Evolutionary conservation across 2,329 filamentous ascomycete genomes (phyloP).

Genomic region (Microdochium bolleyi): DNA sequence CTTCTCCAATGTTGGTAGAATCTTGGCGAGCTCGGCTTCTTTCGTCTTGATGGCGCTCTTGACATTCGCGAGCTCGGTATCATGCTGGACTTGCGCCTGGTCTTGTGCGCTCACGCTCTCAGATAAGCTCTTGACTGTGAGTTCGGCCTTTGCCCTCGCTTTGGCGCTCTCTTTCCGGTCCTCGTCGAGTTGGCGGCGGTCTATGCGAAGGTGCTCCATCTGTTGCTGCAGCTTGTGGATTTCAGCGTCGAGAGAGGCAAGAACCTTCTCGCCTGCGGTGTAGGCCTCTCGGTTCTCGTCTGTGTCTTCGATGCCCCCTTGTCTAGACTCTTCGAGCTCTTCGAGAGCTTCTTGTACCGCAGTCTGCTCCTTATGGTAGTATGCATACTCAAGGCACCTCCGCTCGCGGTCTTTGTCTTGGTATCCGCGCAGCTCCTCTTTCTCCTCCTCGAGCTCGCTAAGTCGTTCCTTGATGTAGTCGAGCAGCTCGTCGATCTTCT

Average conservation of each 20-base stretch:
- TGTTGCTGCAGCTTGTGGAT: conserved; percentile 76
- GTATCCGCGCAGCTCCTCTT: conserved; percentile 87
- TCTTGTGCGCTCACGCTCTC: conserved; percentile 76
- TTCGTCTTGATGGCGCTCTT: conserved; percentile 67
- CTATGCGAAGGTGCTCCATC: conserved; percentile 75
- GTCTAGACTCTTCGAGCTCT: conserved; percentile 72
- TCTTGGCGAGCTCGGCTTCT: conserved; percentile 64
- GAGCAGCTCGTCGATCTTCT: conserved; percentile 89
- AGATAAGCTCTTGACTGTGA: conserved; percentile 74
- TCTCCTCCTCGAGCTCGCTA: conserved; percentile 88
- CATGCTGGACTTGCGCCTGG: conserved; percentile 62
- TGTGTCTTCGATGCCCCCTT: conserved; percentile 75
- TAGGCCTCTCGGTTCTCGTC: conserved; percentile 75
- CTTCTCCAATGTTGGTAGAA: conserved; percentile 71
- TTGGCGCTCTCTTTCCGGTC: conserved; percentile 80
- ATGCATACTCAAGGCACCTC: conserved; percentile 87
- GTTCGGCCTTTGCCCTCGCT: conserved; percentile 73
- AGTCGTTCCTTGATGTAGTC: conserved; percentile 88
- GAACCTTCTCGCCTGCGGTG: conserved; percentile 68
- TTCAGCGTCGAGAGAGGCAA: conserved; percentile 68
- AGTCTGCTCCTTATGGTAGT: conserved; percentile 82
- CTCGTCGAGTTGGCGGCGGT: conserved; percentile 80
- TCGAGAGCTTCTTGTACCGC: conserved; percentile 72
- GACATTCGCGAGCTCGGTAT: conserved; percentile 63
- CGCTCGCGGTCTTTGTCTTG: conserved; percentile 93